Conservation (phyloP, 2,329 filamentous ascomycete genomes). For the Aspergillus neotritici region DNA sequence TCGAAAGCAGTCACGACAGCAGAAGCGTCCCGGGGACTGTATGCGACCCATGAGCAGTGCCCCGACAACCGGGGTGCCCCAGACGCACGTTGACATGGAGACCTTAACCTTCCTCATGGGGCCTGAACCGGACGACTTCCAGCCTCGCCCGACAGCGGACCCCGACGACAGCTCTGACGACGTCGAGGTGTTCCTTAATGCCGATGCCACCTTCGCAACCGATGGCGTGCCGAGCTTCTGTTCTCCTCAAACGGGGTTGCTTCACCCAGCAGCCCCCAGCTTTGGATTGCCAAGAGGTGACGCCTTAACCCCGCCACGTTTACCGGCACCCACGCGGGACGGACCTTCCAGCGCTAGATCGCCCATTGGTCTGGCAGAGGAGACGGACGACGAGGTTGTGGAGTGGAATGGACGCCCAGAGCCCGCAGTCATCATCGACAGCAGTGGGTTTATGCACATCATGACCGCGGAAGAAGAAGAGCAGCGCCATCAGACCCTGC, state of each 20-base stretch:
- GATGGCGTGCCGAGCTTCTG: conserved; percentile 12
- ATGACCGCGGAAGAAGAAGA: conserved; percentile 17
- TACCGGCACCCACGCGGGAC: background rate
- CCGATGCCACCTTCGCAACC: conserved; percentile 6
- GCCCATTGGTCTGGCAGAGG: no score
- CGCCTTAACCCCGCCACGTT: background rate
- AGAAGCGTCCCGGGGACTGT: background rate
- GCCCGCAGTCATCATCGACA: conserved; percentile 20
- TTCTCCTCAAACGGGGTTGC: conserved; percentile 3
- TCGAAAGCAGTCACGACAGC: background rate
- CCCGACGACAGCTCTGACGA: conserved; percentile 4
- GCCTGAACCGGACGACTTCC: background rate
- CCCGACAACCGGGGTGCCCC: background rate
- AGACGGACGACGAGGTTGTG: no score
- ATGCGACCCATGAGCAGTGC: conserved; percentile 4
- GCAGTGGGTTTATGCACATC: conserved; percentile 14
- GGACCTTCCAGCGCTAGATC: background rate
- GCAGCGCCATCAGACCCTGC: conserved; percentile 15
- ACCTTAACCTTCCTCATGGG: conserved; percentile 8
- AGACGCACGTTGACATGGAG: conserved; percentile 4
- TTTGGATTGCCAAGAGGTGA: conserved; percentile 5
- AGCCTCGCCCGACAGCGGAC: background rate
- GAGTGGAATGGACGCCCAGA: no score
- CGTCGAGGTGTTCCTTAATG: conserved; percentile 16
- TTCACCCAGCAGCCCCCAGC: conserved; percentile 6